A percentile compares a stretch with the other conserved stretches of the same genome.
Evolutionary conservation across 1,139 yeast genomes (phyloP).

Genomic region (Protomyces inundatus): DNA sequence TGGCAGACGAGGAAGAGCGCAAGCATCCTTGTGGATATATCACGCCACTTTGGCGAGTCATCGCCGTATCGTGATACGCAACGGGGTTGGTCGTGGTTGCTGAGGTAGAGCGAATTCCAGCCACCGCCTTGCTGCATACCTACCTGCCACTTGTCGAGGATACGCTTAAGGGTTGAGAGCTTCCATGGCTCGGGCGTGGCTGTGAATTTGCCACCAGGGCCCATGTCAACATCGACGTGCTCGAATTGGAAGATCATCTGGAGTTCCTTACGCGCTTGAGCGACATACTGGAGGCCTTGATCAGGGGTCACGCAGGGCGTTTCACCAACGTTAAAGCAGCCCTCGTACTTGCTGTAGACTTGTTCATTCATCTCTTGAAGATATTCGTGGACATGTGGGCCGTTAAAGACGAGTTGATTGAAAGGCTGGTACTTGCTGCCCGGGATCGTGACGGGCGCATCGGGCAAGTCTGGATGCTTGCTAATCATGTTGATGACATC

Average conservation of each 20-base stretch:
- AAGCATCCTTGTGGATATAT: conserved; percentile 47
- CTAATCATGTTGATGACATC: conserved; percentile 55
- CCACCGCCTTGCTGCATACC: conserved; percentile 51
- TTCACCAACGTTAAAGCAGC: conserved; percentile 56
- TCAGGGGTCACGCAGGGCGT: conserved; percentile 45
- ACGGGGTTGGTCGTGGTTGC: conserved; percentile 59
- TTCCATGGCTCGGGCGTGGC: conserved; percentile 41
- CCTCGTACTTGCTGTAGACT: conserved; percentile 17
- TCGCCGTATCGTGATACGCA: conserved; percentile 51
- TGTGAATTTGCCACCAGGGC: conserved; percentile 41
- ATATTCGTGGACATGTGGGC: conserved; percentile 55
- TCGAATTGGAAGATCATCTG: conserved; percentile 52
- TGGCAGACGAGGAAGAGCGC: conserved; percentile 47
- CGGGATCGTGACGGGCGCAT: conserved; percentile 49
- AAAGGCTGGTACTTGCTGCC: conserved; percentile 45
- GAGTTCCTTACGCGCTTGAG: conserved; percentile 49
- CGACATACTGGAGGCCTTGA: conserved; percentile 45
- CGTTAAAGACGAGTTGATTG: conserved; percentile 42
- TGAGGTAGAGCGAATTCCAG: conserved; percentile 57
- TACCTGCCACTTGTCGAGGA: conserved; percentile 41
- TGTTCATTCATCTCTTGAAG: conserved; percentile 50
- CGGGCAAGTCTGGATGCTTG: conserved; percentile 48
- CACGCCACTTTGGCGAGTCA: conserved; percentile 41
- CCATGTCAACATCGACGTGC: conserved; percentile 43
- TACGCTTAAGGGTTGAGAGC: conserved; percentile 46